These are phyloP conservation scores for Adansonia gregorii DNA, from an alignment of 441 rosid species.

Conservation along the genomic window DNA sequence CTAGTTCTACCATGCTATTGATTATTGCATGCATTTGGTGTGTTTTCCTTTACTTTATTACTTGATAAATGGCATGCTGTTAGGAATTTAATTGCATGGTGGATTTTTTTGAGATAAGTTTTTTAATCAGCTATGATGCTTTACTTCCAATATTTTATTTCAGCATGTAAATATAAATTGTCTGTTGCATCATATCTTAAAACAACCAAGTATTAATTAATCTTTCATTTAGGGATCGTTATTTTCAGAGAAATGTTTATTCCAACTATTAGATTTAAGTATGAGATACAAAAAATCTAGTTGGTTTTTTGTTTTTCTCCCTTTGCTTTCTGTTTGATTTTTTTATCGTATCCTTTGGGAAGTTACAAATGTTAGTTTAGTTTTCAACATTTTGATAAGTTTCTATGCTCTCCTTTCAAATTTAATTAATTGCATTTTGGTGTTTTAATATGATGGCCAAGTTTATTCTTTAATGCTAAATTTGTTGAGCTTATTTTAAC, in stretches of 20 bases:
- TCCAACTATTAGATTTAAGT: constrained; percentile 15
- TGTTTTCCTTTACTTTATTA: no score
- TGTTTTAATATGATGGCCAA: neutral
- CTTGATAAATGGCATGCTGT: neutral
- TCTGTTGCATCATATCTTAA: neutral
- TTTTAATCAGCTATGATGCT: neutral
- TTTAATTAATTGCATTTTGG: constrained; percentile 4
- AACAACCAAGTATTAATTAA: neutral
- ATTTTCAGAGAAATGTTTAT: neutral
- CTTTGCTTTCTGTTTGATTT: neutral
- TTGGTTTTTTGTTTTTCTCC: neutral
- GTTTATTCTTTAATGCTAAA: neutral
- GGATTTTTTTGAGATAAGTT: neutral
- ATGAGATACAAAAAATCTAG: neutral
- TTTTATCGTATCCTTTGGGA: neutral
- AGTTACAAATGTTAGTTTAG: neutral
- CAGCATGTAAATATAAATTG: neutral
- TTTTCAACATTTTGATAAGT: neutral
- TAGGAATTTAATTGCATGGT: constrained; percentile 4
- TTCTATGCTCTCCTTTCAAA: constrained; percentile 10
- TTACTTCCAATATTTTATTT: neutral
- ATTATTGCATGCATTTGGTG: no score
- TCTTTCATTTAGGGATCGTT: neutral
- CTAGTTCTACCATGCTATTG: no score
- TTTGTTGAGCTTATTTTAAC: neutral